Evolutionary conservation across 2,329 filamentous ascomycete species (phyloP), one percentile per base, ranked within the genome.

Genomic region (Fusarium protoensiforme): DNA sequence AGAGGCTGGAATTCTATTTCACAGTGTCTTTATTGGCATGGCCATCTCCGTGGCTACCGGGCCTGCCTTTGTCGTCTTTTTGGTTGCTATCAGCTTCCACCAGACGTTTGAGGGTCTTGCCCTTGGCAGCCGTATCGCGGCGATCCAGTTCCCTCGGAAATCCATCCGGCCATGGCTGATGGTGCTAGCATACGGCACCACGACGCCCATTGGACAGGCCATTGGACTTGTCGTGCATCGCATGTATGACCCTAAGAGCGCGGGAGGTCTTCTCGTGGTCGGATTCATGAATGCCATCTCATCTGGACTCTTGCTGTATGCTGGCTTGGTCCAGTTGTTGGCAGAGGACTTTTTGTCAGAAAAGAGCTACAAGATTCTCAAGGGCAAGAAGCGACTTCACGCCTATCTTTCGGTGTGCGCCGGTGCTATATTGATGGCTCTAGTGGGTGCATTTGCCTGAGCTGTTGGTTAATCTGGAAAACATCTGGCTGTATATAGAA

Each of bases 61-160:
- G 0, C 92, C 93, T 0, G 90, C 92, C 1, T 96, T 96, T 78
- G 85, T 94, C 46, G 92, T 96, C 14, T 93, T 96, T 72, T 85
- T 96, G 0, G 87, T 95, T 33, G 94, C 94, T 58, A 95, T 96
- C 71, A 91, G 90, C 73, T 95, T 96, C 82, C 94, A 96, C 78
- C 93, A 97, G 83, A 94, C 93, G 1, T 97, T 97, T 73, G 94
- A 97, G 83, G 94, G 94, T 2, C 90, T 97, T 16, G 94, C 94
- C 0, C 89, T 97, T 6, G 94, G 94, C 8, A 93, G 93, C 48
- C 92, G 94, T 66, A 97, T 97, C 76, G 93, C 94, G 0, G 92
- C 93, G 11, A 90, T 97, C 31, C 91, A 92, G 80, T 98, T 98
- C 78, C 90, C 93, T 0, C 88, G 88, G 22, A 88, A 88, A 4